Conservation (phyloP, 192 early-diverging fungal genomes). For the Mortierella alpina region DNA sequence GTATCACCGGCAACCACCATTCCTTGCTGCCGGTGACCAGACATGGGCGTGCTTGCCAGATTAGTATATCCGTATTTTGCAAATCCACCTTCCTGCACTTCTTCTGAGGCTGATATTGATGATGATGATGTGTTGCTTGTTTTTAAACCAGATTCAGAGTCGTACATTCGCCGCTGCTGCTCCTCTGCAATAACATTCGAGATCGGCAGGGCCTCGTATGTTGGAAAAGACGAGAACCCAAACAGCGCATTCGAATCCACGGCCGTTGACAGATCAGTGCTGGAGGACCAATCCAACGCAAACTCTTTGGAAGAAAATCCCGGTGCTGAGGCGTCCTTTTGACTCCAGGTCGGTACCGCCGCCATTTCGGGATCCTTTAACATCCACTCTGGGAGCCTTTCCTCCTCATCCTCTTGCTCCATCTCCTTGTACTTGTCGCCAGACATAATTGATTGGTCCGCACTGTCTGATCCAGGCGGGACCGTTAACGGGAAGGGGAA, state of each 20-base stretch:
- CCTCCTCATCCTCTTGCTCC: constrained; percentile 7
- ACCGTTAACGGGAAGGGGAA: constrained; percentile 19
- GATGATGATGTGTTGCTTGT: background rate
- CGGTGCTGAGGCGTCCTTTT: background rate
- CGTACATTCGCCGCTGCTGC: constrained; percentile 1
- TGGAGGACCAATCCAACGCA: constrained; percentile 10
- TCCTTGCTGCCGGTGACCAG: background rate
- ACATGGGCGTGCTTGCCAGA: constrained; percentile 20
- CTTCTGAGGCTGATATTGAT: background rate
- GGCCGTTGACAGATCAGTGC: constrained; percentile 4
- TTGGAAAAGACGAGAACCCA: constrained; percentile 45
- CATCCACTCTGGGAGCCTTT: constrained; percentile 36
- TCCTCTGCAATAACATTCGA: constrained; percentile 30
- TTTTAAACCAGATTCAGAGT: too few species aligned
- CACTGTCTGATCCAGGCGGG: background rate
- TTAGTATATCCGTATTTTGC: constrained; percentile 16
- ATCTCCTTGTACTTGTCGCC: background rate
- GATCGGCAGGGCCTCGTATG: constrained; percentile 30
- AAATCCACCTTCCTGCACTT: constrained; percentile 23
- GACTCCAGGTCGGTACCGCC: background rate
- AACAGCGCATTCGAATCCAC: constrained; percentile 37
- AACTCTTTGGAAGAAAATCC: constrained; percentile 8
- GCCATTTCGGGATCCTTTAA: constrained; percentile 21
- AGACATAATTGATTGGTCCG: background rate
- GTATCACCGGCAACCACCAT: background rate